Conservation (phyloP, 495 filamentous ascomycete species). For the Venustampulla echinocandica region DNA sequence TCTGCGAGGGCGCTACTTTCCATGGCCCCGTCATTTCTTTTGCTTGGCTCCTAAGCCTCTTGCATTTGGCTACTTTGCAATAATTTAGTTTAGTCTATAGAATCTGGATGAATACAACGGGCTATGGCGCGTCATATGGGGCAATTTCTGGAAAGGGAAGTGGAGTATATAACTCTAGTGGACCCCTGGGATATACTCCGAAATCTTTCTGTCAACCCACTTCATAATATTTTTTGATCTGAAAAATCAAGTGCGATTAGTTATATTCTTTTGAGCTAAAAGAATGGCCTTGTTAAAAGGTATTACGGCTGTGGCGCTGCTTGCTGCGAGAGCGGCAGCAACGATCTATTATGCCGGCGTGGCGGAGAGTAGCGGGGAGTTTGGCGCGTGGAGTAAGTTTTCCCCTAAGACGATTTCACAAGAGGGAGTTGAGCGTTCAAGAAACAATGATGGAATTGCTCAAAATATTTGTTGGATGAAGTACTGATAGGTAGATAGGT, state of each 20-base stretch:
- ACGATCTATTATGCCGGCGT: conserved; percentile 48
- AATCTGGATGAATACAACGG: too few species aligned
- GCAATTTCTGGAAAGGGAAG: too few species aligned
- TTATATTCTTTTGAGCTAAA: too few species aligned
- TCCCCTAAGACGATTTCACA: background rate
- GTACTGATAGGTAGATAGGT: background rate
- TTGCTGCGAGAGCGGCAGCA: conserved; percentile 31
- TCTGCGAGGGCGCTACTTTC: too few species aligned
- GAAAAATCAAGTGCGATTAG: too few species aligned
- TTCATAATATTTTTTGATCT: too few species aligned
- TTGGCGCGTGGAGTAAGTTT: conserved; percentile 36
- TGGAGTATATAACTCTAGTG: too few species aligned
- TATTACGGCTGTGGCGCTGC: conserved; percentile 15
- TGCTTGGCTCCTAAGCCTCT: background rate
- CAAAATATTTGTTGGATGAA: background rate
- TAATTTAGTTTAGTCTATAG: background rate
- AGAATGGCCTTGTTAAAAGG: conserved; percentile 8
- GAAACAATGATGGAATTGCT: background rate
- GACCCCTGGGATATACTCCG: too few species aligned
- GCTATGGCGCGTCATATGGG: too few species aligned
- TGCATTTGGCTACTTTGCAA: background rate
- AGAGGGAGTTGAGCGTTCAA: background rate
- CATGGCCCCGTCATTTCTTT: background rate
- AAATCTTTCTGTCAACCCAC: too few species aligned
- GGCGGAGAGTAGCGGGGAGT: conserved; percentile 44